Evolutionary conservation across 306 rosid species (phyloP), one percentile per base, ranked within the genome.

Genomic region (Pueraria montana): DNA sequence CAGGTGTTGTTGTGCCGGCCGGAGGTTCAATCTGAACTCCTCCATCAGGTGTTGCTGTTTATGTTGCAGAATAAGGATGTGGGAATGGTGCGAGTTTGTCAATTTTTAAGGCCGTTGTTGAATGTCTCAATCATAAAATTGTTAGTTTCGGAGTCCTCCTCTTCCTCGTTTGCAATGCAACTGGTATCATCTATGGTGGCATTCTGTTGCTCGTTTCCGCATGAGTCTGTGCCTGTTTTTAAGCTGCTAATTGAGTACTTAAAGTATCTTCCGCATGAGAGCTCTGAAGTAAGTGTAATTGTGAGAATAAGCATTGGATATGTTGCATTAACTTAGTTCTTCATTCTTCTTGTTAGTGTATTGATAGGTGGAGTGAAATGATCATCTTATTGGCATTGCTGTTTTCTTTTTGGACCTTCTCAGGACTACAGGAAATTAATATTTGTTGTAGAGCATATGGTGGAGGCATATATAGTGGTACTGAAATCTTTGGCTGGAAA

Each of bases 11-110:
- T 80, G 5, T 76, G 94, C 83, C 94, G 95, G 81, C 43, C 42
- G 2, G 96, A 96, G 74, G 96, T 87, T 81, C 94, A 96, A 26
- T 64, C 89, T 17, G 97, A 96, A 80, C 98, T 96, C 26, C 84
- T 89, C 89, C 97, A 84, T 84, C 97, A 96, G 78, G 94, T 93
- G 52, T 84, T 87, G 84, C 74, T 91, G 77, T 92, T 96, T 76
- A 83, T 89, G 89, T 82, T 77, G 48, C 91, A 90, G 78, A 88
- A 87, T 75, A 87, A 86, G 93, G 82, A 20, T 46, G 50, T 90
- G 84, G 92, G 92, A 73, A 84, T 96, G 92, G 87, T 73, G 34
- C 85, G 82, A 49, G 91, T 89, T 71, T 93, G 99, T 66, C 88
- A 89, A 64, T 93, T 93, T 79, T 86, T 96, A 74, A 90, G 89